Evolutionary conservation across 2,329 filamentous ascomycete genomes (phyloP).

Genomic region (Sclerotinia borealis): DNA sequence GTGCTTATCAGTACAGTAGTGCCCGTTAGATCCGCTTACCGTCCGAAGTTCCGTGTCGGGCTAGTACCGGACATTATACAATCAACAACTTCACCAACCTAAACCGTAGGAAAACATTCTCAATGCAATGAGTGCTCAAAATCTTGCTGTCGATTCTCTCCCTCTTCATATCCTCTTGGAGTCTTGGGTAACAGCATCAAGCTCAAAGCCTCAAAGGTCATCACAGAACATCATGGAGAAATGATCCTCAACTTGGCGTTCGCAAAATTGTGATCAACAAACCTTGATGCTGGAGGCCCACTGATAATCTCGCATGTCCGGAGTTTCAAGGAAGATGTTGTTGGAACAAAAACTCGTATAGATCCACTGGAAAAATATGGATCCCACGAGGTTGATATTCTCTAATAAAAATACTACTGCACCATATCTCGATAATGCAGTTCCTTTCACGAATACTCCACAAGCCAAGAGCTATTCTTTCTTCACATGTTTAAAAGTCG

Average conservation of each 20-base stretch:
- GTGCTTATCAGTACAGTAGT: not conserved
- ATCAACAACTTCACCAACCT: not conserved
- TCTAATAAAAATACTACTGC: not conserved
- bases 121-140: not conserved
- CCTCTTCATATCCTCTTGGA: not conserved
- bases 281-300: not conserved
- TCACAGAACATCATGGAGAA: not conserved
- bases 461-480: not conserved
- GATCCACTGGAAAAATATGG: not conserved
- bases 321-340: not conserved
- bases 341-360: not conserved
- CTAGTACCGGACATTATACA: not conserved
- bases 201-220: not conserved
- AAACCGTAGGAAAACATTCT: not conserved
- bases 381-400: not conserved
- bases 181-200: not conserved
- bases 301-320: not conserved
- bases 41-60: not conserved
- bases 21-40: not conserved
- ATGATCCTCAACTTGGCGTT: not conserved
- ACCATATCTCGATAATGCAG: not conserved
- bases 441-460: not conserved
- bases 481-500: constrained; percentile 1
- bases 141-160: not conserved
- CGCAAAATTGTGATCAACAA: not conserved